phyloP scores from a whole-genome alignment of 306 rosid species.

The Abrus precatorius region DNA sequence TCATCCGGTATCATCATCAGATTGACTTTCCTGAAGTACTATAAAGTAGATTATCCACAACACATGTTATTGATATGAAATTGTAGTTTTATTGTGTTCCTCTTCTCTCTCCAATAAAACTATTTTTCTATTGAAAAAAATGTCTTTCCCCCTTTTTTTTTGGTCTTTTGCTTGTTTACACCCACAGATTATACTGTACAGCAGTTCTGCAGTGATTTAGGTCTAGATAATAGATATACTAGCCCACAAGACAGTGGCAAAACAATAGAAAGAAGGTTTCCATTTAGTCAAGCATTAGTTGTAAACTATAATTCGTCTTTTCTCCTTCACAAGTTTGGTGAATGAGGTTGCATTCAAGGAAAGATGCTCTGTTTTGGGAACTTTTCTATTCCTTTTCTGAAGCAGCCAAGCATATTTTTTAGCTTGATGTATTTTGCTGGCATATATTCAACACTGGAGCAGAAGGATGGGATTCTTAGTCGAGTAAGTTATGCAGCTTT shows the following conservation, averaged over 20 bases:
- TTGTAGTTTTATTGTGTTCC: background rate
- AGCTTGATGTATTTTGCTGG: conserved; percentile 42
- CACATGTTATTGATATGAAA: background rate
- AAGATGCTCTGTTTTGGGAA: conserved; percentile 6
- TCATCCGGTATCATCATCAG: background rate
- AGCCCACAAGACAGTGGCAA: conserved; percentile 28
- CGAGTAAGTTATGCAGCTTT: conserved; percentile 49
- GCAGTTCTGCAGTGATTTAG: conserved; percentile 8
- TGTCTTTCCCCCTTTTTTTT: background rate
- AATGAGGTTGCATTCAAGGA: conserved; percentile 35
- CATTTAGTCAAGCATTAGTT: background rate
- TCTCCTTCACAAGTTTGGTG: conserved; percentile 32
- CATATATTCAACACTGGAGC: conserved; percentile 46
- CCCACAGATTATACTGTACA: background rate
- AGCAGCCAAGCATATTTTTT: conserved; percentile 39
- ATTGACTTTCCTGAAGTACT: background rate
- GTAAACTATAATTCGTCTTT: background rate
- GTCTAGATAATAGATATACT: conserved; percentile 7
- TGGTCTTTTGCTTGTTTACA: background rate
- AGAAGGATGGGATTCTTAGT: conserved; percentile 44
- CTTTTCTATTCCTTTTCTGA: conserved; percentile 35
- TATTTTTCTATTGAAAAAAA: background rate
- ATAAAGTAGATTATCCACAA: background rate
- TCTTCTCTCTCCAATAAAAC: background rate
- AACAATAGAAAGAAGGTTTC: conserved; percentile 10